Base-by-base conservation (phyloP, 495 filamentous ascomycete genomes). In the Bathelium albidoporum region DNA sequence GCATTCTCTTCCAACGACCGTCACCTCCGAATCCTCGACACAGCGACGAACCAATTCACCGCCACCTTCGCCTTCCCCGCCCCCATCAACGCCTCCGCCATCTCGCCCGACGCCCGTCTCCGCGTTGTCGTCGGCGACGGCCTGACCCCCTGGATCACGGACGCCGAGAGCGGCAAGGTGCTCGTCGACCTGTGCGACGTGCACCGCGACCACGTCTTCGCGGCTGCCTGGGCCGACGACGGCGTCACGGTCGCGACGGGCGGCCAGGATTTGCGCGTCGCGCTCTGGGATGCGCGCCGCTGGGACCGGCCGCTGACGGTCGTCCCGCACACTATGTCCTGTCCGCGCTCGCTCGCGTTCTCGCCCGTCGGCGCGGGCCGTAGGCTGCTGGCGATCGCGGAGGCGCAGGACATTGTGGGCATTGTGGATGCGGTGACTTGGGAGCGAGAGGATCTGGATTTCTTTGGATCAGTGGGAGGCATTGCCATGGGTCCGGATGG, bases 221-320 rank as follows among this genome's bases (percentile, higher is more conserved):
- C 92, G 2, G 93, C 89, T 68, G 91, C 87, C 66, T 97, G 93
- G 93, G 86, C 90, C 4, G 87, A 89, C 24, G 89, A 96, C 73
- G 91, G 92, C 62, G 85, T 85, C 72, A 89, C 89, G 58, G 85
- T 96, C 61, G 93, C 93, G 12, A 96, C 93, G 2, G 90, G 88
- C 58, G 93, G 91, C 65, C 92, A 97, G 72, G 93, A 97, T 78
- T 87, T 82, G 73, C 83, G 83, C 18, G 82, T 93, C 66, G 85
- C 87, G 60, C 87, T 97, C 66, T 96, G 86, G 84, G 93, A 97
- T 71, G 87, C 89, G 2, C 83, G 93, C 26, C 86, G 81, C 55
- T 89, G 86, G 86, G 79, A 74, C 16, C 71, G 81, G 45, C 78
- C 83, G 1, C 74, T 96, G 5, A 78, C 80, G 61, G 82, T 82